Evolutionary conservation across 129 eudicot species (phyloP), one percentile per base, ranked within the genome.

Genomic region (Oenanthe sinensis): DNA sequence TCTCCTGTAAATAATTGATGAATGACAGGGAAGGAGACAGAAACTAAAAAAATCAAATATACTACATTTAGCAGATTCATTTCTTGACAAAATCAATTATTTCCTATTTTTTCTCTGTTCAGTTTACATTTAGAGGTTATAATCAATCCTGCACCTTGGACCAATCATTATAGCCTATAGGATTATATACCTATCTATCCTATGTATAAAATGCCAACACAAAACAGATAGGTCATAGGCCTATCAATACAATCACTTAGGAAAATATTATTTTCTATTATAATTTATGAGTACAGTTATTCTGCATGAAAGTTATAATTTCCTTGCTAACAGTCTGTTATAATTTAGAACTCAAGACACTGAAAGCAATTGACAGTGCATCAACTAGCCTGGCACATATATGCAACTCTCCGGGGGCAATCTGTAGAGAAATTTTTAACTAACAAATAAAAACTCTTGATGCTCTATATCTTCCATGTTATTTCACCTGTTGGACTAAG

Each of bases 111-210:
- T 60, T 22, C 80, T 79, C 68, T 55, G 17, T 75, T 44, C 73
- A 14, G 69, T 79, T 81, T 4, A 20, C 49, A 81, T 37, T 85
- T 49, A 75, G 78, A 85, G 88, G 85, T 70, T 54, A 55, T 33
- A 52, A 67, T 70, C 15, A 47, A 44, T 78, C 36, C 76, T 62
- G 65, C 47, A 22, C 62, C 80, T 75, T n/a, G 49, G 78, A 77
- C 79, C 88, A 43, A 24, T n/a, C 40, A 74, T n/a, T n/a, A n/a
- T n/a, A n/a, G n/a, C 22, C 44, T 19, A 42, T n/a, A 65, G 71
- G 20, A 33, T 65, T 65, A 63, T 28, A 63, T n/a, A 26, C 7
- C 13, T 22, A 0, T 55, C 12, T 22, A 7, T 63, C 22, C 19
- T 26, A 63, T 63, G 4, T 63, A 63, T 36, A 63, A 24, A 63